Evolutionary conservation across 2,329 filamentous ascomycete species (phyloP).

Genomic region (Teratosphaeria nubilosa): DNA sequence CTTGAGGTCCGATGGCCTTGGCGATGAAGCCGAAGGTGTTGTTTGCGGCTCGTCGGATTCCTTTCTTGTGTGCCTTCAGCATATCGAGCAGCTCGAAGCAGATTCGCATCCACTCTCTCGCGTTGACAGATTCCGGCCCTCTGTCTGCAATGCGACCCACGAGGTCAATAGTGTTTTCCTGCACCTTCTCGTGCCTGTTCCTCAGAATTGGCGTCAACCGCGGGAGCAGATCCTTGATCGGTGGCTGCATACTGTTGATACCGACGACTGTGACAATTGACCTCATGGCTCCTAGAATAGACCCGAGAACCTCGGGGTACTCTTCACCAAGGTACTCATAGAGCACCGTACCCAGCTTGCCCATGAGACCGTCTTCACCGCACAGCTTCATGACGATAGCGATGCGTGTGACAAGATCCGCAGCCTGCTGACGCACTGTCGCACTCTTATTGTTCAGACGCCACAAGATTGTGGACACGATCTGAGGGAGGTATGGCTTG

Average conservation of each 20-base stretch:
- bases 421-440: constrained; percentile 91
- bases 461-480: constrained; percentile 93
- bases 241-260: constrained; percentile 96
- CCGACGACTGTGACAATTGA: constrained; percentile 97
- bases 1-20: constrained; percentile 95
- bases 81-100: constrained; percentile 98
- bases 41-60: constrained; percentile 93
- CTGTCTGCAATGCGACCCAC: constrained; percentile 96
- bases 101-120: constrained; percentile 98
- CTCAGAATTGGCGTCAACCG: constrained; percentile 95
- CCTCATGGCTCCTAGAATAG: constrained; percentile 85
- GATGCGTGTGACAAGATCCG: constrained; percentile 91
- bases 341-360: constrained; percentile 84
- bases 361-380: constrained; percentile 89
- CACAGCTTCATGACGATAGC: constrained; percentile 99
- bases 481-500: constrained; percentile 94
- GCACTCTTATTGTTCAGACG: constrained; percentile 96
- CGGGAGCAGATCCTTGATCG: constrained; percentile 90
- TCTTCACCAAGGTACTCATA: constrained; percentile 99
- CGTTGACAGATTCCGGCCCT: constrained; percentile 91
- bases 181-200: constrained; percentile 97
- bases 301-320: constrained; percentile 94
- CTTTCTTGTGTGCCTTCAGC: constrained; percentile 99
- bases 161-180: constrained; percentile 97
- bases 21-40: constrained; percentile 99